phyloP scores from a whole-genome alignment of 768 basidiomycete genomes.

The Pisolithus marmoratus region DNA sequence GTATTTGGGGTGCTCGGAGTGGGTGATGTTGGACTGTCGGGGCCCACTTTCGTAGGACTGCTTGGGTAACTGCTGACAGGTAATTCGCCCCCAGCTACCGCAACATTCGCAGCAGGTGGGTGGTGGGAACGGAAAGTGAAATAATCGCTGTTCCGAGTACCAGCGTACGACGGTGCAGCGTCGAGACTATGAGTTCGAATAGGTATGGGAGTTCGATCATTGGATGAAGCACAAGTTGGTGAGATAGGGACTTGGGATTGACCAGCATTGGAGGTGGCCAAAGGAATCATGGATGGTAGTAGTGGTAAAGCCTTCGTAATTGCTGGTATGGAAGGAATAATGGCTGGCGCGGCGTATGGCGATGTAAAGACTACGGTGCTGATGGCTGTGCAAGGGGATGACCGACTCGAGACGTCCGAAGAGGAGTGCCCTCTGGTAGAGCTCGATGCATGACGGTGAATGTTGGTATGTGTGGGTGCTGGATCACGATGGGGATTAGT shows the following conservation, averaged over 20 bases:
- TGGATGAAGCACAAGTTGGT: constrained; percentile 34
- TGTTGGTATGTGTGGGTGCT: constrained; percentile 21
- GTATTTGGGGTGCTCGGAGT: constrained; percentile 46
- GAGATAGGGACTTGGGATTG: constrained; percentile 33
- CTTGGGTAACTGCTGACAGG: constrained; percentile 35
- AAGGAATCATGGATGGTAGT: constrained; percentile 53
- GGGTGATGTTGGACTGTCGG: constrained; percentile 30
- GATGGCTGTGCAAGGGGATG: constrained; percentile 18
- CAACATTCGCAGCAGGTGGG: constrained; percentile 36
- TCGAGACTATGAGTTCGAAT: constrained; percentile 45
- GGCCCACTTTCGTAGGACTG: constrained; percentile 28
- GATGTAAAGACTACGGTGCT: constrained; percentile 51
- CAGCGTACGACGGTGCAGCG: constrained; percentile 16
- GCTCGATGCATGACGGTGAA: constrained; percentile 13
- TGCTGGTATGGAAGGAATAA: constrained; percentile 44
- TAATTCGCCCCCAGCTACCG: constrained; percentile 47
- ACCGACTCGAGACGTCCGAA: constrained; percentile 24
- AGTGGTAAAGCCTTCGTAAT: constrained; percentile 48
- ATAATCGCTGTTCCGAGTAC: constrained; percentile 43
- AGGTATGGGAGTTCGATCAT: constrained; percentile 27
- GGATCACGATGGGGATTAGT: constrained; percentile 17
- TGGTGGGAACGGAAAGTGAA: constrained; percentile 44
- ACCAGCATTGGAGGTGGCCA: constrained; percentile 27
- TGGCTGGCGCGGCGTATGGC: constrained; percentile 60
- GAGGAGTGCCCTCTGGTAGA: constrained; percentile 22